Base-by-base conservation (phyloP, 2,329 filamentous ascomycete species). In the Aspergillus ochraceus region DNA sequence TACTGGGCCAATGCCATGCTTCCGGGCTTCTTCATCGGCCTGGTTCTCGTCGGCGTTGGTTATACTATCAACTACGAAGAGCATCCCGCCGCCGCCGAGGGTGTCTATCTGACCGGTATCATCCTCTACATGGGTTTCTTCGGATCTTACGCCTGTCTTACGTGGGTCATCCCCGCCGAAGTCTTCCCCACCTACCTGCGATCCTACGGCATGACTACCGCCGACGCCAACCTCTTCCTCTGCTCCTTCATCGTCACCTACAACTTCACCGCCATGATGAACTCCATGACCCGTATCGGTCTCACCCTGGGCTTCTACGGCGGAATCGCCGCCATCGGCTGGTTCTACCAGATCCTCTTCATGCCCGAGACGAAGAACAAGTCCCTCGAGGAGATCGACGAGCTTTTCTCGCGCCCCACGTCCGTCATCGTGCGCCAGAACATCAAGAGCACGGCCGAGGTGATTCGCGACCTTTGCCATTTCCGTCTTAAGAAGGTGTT, bases 1-100 rank as follows among this genome's bases (percentile, higher is more conserved):
- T 90, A 90, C 81, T 91, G 88, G 89, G 89, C 88, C 32, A 89
- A 87, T 62, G 81, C 81, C 4, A 91, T 89, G 84, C 77, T 91
- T 46, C 88, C 88, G 0, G 86, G 88, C 0, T 91, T 90, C 80
- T 89, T 91, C 67, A 71, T 90, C 49, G 88, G 88, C 17, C 79
- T 91, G 0, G 74, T 90, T 10, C 78, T 91, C 24, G 87, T 91
- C 60, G 89, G 88, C 4, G 76, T 81, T 19, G 85, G 83, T 49
- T 90, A 90, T 75, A 82, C 84, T 10, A 81, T 89, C 46, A 70
- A 80, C 8, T 66, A 81, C 4, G 61, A 74, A 0, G 79, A 76
- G 0, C 78, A 85, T 55, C 79, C 80, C 0, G 68, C 72, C 1
- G 79, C 79, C 0, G 82, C 83, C 0, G 80, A 85, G 61, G 88